These are phyloP conservation scores for Heritiera littoralis DNA, from an alignment of 345 rosid genomes.

Conservation along the genomic window DNA sequence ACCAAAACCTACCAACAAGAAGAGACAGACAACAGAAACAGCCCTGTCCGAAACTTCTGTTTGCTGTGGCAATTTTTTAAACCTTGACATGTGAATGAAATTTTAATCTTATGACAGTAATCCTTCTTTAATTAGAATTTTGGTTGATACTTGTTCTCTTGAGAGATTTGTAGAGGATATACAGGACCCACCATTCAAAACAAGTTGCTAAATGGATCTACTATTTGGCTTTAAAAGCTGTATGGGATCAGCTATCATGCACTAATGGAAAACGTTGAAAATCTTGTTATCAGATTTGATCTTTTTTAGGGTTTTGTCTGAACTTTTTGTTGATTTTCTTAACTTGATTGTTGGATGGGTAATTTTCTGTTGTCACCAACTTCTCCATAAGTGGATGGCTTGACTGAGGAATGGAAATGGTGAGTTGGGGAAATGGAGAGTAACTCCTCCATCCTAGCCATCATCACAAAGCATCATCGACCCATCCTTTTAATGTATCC, in stretches of 20 bases:
- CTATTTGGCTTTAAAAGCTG: not conserved
- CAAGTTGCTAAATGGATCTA: not conserved
- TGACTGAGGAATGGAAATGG: constrained; percentile 5
- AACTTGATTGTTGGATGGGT: not conserved
- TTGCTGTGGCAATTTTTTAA: not conserved
- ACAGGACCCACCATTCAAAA: constrained; percentile 12
- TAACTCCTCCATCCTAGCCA: not conserved
- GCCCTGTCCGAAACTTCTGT: not conserved
- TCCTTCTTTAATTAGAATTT: not conserved
- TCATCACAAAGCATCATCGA: not conserved
- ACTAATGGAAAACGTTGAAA: not conserved
- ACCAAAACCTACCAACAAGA: not conserved
- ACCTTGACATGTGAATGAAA: not conserved
- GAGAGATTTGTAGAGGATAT: not conserved
- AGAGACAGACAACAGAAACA: not conserved
- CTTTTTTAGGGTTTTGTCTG: not conserved
- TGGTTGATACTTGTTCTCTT: not conserved
- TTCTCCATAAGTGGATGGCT: not conserved
- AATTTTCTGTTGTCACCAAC: constrained; percentile 6
- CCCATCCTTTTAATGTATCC: no score
- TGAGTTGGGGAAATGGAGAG: not conserved
- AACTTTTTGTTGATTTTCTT: not conserved
- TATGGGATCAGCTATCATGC: not conserved
- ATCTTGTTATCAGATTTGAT: not conserved
- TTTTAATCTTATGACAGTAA: not conserved